Evolutionary conservation across 1,284 basidiomycete species (phyloP).

Genomic region (Trametes polyzona): DNA sequence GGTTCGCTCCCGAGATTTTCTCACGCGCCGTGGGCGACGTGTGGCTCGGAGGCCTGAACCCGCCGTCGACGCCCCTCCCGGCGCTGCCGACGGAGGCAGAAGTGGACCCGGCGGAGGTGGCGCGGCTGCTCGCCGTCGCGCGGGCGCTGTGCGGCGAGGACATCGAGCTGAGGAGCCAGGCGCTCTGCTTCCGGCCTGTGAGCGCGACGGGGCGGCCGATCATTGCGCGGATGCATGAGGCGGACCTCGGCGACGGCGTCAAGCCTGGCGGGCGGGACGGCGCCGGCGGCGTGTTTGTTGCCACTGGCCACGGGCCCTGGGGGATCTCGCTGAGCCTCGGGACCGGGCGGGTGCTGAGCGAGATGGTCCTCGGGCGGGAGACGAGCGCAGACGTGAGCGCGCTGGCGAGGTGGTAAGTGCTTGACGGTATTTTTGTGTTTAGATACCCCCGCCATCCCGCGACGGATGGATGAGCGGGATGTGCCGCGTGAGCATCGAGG

Average conservation of each 20-base stretch:
- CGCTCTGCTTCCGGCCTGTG: conserved; percentile 42
- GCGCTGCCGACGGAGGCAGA: conserved; percentile 31
- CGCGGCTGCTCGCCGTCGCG: conserved; percentile 30
- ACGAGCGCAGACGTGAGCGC: conserved; percentile 37
- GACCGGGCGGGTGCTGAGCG: conserved; percentile 38
- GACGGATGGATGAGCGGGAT: background rate
- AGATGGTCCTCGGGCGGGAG: conserved; percentile 38
- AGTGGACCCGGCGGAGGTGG: conserved; percentile 21
- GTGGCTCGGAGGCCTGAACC: conserved; percentile 43
- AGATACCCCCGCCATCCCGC: background rate
- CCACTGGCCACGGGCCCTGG: conserved; percentile 44
- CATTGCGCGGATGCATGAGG: conserved; percentile 34
- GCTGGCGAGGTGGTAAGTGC: conserved; percentile 34
- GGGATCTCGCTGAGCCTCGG: conserved; percentile 42
- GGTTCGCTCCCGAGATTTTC: conserved; percentile 43
- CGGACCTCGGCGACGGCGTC: conserved; percentile 32
- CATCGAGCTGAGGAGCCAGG: conserved; percentile 30
- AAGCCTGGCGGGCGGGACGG: conserved; percentile 22
- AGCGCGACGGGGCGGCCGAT: conserved; percentile 37
- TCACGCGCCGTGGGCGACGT: conserved; percentile 39
- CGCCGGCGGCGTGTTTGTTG: conserved; percentile 35
- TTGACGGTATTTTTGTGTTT: background rate
- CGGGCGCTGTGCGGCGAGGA: conserved; percentile 32
- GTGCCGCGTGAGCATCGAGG: background rate
- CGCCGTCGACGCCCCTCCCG: conserved; percentile 33